These are phyloP conservation scores for Plasmodium knowlesi DNA, from an alignment of 169 alveolate species.

Conservation along the genomic window DNA sequence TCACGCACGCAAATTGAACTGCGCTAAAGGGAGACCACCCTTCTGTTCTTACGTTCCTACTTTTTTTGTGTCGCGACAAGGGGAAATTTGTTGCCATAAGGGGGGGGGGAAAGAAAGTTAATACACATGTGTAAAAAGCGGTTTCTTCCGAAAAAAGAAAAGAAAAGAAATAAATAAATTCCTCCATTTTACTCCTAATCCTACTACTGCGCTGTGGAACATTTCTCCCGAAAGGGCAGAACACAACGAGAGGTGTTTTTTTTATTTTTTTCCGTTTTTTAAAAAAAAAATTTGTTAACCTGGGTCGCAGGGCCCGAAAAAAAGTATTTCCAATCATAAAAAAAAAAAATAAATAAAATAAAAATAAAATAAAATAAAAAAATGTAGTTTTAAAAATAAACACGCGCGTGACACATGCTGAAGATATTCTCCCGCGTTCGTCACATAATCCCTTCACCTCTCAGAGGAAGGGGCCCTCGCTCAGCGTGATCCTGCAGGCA, in stretches of 20 bases:
- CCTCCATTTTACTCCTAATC: not conserved
- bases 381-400: not conserved
- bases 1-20: not conserved
- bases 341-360: not conserved
- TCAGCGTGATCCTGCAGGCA: constrained; percentile 14
- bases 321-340: not conserved
- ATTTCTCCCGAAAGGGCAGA: not conserved
- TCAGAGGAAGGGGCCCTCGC: constrained; percentile 3
- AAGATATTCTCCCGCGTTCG: not conserved
- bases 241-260: not conserved
- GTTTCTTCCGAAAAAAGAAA: not conserved
- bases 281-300: not conserved
- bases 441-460: not conserved
- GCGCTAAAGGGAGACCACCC: not conserved
- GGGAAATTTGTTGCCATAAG: too few species aligned
- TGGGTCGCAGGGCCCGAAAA: not conserved
- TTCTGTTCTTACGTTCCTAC: not conserved
- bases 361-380: not conserved
- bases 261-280: not conserved
- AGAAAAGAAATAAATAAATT: not conserved
- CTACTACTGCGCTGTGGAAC: not conserved
- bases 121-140: not conserved
- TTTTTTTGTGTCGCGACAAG: not conserved
- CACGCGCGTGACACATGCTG: not conserved
- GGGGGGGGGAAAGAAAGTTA: not conserved